Base-by-base conservation (phyloP, 1,284 basidiomycete species). In the Thelephora terrestris region DNA sequence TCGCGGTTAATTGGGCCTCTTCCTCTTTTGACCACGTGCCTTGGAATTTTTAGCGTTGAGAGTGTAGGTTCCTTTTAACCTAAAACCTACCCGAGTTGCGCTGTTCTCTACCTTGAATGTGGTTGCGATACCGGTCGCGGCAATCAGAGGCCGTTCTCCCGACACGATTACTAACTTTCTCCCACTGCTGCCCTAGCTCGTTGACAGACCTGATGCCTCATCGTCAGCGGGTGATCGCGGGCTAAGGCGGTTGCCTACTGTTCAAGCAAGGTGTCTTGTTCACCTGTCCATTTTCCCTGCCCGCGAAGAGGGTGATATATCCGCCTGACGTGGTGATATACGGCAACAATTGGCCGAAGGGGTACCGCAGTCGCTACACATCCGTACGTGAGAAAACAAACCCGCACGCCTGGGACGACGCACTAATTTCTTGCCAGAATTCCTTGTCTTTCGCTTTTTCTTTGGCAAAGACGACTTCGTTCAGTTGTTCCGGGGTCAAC, bases 61-160 rank as follows among this genome's bases (percentile, higher is more conserved):
- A 32, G 42, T 20, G 37, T 43, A n/a, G 6, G 20, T 50, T 32
- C 18, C 25, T 43, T 46, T 48, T 17, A 16, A 47, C 32, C 32
- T 4, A 44, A 16, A 37, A 43, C 47, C 10, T 23, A 62, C 70
- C 57, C 49, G 64, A 65, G 16, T 73, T 61, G 21, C 78, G 75
- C 20, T 72, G 65, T 17, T 79, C 79, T 34, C 76, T 71, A 54
- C 80, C 73, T 34, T 77, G 70, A 23, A 87, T 73, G 56, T 89
- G 81, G 60, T 91, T 91, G 44, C 84, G 77, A 65, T 81, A 91
- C 50, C 90, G 74, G 64, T 92, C 89, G 12, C 87, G 75, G 64
- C 89, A 92, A 61, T 92, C 87, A 10, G 78, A 71, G 16, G 84
- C 77, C 71, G 80, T 78, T 27, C 88, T 74, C 16, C 81, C 81